These are phyloP conservation scores for Coemansia guatemalensis DNA, from an alignment of 192 early-diverging fungal genomes.

Conservation along the genomic window DNA sequence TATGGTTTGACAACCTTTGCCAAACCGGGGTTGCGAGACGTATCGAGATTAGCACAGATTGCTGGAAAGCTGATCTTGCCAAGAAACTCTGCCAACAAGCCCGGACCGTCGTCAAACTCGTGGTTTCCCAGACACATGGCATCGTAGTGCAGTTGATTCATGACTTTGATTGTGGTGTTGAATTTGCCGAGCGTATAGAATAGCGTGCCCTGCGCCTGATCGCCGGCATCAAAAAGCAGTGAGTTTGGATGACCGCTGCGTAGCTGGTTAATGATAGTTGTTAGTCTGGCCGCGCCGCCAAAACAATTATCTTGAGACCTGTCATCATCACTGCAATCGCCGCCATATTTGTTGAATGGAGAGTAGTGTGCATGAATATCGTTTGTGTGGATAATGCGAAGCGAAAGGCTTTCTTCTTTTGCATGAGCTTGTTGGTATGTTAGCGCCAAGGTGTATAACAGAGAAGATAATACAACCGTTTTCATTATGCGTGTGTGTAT, in stretches of 20 bases:
- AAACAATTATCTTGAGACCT: slow-evolving; percentile 44
- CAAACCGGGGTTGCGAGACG: slow-evolving; percentile 46
- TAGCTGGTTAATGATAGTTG: slow-evolving; percentile 57
- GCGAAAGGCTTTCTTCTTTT: slow-evolving; percentile 1
- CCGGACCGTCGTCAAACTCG: slow-evolving; percentile 71
- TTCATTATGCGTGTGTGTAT: not conserved
- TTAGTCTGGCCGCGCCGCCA: slow-evolving; percentile 66
- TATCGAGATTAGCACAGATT: slow-evolving; percentile 70
- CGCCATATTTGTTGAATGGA: slow-evolving; percentile 55
- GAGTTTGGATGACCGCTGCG: slow-evolving; percentile 54
- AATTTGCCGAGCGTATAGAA: slow-evolving; percentile 64
- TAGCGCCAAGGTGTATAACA: not conserved
- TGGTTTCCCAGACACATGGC: slow-evolving; percentile 63
- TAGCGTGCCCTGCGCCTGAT: slow-evolving; percentile 62
- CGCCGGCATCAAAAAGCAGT: slow-evolving; percentile 69
- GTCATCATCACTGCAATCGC: slow-evolving; percentile 50
- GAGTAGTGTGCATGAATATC: slow-evolving; percentile 56
- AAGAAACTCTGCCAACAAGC: slow-evolving; percentile 54
- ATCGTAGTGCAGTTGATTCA: slow-evolving; percentile 70
- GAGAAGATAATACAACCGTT: not conserved
- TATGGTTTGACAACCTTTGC: slow-evolving; percentile 63
- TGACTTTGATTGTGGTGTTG: slow-evolving; percentile 50
- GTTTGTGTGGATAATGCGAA: slow-evolving; percentile 56
- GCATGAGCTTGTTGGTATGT: not conserved
- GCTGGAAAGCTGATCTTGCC: slow-evolving; percentile 62